Evolutionary conservation across 1,139 yeast genomes (phyloP).

Genomic region (Scheffersomyces illinoinensis): DNA sequence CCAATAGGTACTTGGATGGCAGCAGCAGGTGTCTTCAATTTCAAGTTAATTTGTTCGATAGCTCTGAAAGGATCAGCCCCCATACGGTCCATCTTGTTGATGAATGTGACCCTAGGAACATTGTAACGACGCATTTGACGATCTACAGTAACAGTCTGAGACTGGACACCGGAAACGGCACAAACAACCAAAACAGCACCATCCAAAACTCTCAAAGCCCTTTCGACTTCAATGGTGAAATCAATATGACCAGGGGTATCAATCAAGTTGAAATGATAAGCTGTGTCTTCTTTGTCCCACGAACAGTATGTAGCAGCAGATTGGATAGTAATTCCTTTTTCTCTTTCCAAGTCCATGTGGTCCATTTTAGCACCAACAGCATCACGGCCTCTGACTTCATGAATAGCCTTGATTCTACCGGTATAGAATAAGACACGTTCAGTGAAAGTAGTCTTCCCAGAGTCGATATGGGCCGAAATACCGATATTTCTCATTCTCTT

Average conservation of each 20-base stretch:
- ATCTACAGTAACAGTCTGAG: constrained; percentile 97
- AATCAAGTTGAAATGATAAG: constrained; percentile 69
- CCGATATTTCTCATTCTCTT: constrained; percentile 86
- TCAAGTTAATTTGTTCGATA: constrained; percentile 83
- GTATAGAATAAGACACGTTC: constrained; percentile 96
- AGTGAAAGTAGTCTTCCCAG: constrained; percentile 88
- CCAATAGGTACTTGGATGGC: constrained; percentile 98
- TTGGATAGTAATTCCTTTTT: constrained; percentile 63
- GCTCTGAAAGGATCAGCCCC: constrained; percentile 97
- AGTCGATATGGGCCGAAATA: constrained; percentile 88
- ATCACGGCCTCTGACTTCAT: constrained; percentile 97
- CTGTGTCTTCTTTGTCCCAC: constrained; percentile 74
- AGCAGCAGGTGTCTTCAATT: constrained; percentile 92
- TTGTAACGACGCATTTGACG: constrained; percentile 98
- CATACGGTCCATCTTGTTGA: constrained; percentile 98
- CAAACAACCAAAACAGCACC: constrained; percentile 98
- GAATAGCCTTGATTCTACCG: constrained; percentile 96
- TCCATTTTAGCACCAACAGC: constrained; percentile 92
- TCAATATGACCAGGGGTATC: constrained; percentile 69
- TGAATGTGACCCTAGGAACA: constrained; percentile 93
- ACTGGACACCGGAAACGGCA: constrained; percentile 97
- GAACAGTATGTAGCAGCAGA: constrained; percentile 98
- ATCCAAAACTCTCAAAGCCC: constrained; percentile 93
- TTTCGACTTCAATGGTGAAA: constrained; percentile 96
- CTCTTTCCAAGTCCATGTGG: constrained; percentile 80